These are phyloP conservation scores for Fusarium floridanum DNA, from an alignment of 2,329 filamentous ascomycete genomes.

Conservation along the genomic window DNA sequence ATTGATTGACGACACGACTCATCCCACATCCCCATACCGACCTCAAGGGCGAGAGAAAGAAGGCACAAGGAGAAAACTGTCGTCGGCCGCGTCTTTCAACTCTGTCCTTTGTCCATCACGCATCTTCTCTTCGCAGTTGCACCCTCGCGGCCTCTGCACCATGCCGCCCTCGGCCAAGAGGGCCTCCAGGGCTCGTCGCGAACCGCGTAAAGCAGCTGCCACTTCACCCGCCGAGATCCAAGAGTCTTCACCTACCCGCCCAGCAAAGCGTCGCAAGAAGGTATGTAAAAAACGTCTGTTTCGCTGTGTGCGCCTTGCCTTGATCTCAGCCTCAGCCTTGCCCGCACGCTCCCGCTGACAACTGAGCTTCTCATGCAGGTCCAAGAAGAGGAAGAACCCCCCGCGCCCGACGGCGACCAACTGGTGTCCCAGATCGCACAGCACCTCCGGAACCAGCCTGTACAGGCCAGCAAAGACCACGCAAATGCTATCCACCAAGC, in stretches of 20 bases:
- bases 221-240: slow-evolving; percentile 56
- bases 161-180: slow-evolving; percentile 57
- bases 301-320: not conserved
- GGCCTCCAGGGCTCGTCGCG: slow-evolving; percentile 54
- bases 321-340: not conserved
- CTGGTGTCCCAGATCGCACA: slow-evolving; percentile 69
- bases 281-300: slow-evolving; percentile 50
- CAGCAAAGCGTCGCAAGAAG: slow-evolving; percentile 75
- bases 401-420: slow-evolving; percentile 66
- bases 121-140: slow-evolving; percentile 1
- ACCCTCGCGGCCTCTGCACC: slow-evolving; percentile 22
- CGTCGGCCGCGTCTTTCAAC: not conserved
- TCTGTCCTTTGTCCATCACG: slow-evolving; percentile 3
- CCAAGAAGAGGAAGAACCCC: slow-evolving; percentile 53
- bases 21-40: slow-evolving; percentile 24
- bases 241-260: slow-evolving; percentile 70
- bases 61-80: not conserved
- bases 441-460: slow-evolving; percentile 61
- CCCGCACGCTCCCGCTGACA: slow-evolving; percentile 29
- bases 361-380: slow-evolving; percentile 46
- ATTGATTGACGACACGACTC: slow-evolving; percentile 43
- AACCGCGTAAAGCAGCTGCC: slow-evolving; percentile 54
- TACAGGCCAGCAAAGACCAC: slow-evolving; percentile 73
- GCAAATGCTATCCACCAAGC: slow-evolving; percentile 74
- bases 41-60: slow-evolving; percentile 22